A percentile compares a stretch with the other conserved stretches of the same genome.
Conservation (phyloP, 352 stramenopile genomes). For the Phytopythium sindhum region DNA sequence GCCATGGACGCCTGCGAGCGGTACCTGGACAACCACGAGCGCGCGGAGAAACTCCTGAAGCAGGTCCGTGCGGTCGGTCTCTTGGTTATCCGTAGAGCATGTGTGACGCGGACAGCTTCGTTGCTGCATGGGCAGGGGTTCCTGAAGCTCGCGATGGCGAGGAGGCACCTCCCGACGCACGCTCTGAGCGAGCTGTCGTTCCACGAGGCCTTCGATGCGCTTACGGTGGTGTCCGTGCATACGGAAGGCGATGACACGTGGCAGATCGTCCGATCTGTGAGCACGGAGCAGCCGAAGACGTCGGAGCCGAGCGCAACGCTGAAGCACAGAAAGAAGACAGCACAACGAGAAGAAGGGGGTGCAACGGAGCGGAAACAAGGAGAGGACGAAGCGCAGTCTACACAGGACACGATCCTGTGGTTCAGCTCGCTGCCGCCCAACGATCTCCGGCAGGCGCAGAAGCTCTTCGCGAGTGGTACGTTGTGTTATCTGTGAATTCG, state of each 20-base stretch:
- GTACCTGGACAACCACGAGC: constrained; percentile 51
- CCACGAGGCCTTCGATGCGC: constrained; percentile 49
- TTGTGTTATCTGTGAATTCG: not conserved
- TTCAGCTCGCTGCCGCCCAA: constrained; percentile 71
- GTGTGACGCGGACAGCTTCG: not conserved
- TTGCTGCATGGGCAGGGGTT: constrained; percentile 36
- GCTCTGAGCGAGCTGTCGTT: constrained; percentile 60
- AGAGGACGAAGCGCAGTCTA: not conserved
- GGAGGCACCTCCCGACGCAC: constrained; percentile 42
- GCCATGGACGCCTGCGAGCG: constrained; percentile 40
- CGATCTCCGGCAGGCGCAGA: constrained; percentile 59
- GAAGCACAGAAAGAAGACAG: constrained; percentile 3
- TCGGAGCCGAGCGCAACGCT: not conserved
- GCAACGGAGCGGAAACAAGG: constrained; percentile 14
- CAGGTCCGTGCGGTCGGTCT: constrained; percentile 24
- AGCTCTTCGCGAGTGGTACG: constrained; percentile 55
- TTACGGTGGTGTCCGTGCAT: constrained; percentile 14
- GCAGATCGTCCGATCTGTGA: constrained; percentile 7
- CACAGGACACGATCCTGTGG: constrained; percentile 45
- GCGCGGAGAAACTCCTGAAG: constrained; percentile 44
- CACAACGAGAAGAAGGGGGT: constrained; percentile 6
- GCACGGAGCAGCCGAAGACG: not conserved
- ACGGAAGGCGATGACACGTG: constrained; percentile 18
- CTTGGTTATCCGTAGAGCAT: not conserved
- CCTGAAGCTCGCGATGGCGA: constrained; percentile 65